These are phyloP conservation scores for Salix exigua DNA, from an alignment of 345 rosid species.

Conservation along the genomic window DNA sequence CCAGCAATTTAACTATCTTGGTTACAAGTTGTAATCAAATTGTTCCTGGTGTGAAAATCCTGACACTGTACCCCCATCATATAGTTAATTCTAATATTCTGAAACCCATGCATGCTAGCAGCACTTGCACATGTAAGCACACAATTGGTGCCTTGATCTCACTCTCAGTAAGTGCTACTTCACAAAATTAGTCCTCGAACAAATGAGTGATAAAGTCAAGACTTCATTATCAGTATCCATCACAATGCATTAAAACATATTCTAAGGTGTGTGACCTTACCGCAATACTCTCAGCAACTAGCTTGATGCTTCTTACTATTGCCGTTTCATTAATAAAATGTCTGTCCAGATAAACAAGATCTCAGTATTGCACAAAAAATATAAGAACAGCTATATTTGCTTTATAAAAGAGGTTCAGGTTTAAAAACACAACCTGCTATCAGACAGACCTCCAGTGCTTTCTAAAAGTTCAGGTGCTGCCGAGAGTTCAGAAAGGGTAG, in stretches of 20 bases:
- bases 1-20: neutral
- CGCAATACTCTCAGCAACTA: slow-evolving; percentile 91
- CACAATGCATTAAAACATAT: neutral
- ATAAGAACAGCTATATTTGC: neutral
- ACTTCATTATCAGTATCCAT: slow-evolving; percentile 4
- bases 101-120: neutral
- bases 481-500: slow-evolving; percentile 77
- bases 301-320: slow-evolving; percentile 63
- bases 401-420: slow-evolving; percentile 2
- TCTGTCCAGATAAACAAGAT: slow-evolving; percentile 39
- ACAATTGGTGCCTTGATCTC: neutral
- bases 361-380: slow-evolving; percentile 15
- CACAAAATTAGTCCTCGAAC: neutral
- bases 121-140: neutral
- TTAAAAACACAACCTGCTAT: slow-evolving; percentile 56
- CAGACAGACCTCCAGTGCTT: slow-evolving; percentile 73
- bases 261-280: slow-evolving; percentile 39
- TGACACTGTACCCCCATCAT: neutral
- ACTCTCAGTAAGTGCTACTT: neutral
- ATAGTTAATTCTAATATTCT: neutral
- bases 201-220: slow-evolving; percentile 1
- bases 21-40: neutral
- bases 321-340: slow-evolving; percentile 60
- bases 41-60: neutral
- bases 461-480: slow-evolving; percentile 72